Conservation (phyloP, 2,329 filamentous ascomycete species). For the Colletotrichum sp. region DNA sequence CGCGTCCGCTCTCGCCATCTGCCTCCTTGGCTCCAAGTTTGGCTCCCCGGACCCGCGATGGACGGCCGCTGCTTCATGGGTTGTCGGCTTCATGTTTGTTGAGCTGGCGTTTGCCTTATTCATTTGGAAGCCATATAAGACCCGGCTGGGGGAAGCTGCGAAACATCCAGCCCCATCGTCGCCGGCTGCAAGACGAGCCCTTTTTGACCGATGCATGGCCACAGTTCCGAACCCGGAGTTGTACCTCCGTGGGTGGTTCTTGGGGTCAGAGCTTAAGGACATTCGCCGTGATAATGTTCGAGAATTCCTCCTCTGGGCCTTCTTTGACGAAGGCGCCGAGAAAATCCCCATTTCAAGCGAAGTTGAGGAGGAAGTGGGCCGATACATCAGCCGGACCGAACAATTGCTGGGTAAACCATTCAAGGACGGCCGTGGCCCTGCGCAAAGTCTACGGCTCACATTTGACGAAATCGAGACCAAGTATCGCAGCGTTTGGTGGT, state of each 20-base stretch:
- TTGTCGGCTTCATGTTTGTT: slow-evolving; percentile 26
- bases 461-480: slow-evolving; percentile 65
- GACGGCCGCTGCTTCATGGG: slow-evolving; percentile 23
- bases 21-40: slow-evolving; percentile 24
- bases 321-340: slow-evolving; percentile 55
- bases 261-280: slow-evolving; percentile 60
- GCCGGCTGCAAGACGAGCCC: slow-evolving; percentile 50
- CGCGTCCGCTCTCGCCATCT: slow-evolving; percentile 27
- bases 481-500: slow-evolving; percentile 69
- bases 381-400: slow-evolving; percentile 58
- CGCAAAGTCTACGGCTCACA: slow-evolving; percentile 65
- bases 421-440: slow-evolving; percentile 58
- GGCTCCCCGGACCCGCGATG: slow-evolving; percentile 25
- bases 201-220: slow-evolving; percentile 62
- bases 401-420: slow-evolving; percentile 54
- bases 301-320: slow-evolving; percentile 72
- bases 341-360: slow-evolving; percentile 24
- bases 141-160: slow-evolving; percentile 41
- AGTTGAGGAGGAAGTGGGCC: slow-evolving; percentile 42
- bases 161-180: slow-evolving; percentile 46
- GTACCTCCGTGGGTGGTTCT: slow-evolving; percentile 70
- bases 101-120: slow-evolving; percentile 47
- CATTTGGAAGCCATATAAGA: slow-evolving; percentile 47
- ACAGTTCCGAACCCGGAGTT: slow-evolving; percentile 59
- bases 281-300: slow-evolving; percentile 71